Conservation (phyloP, 2,329 filamentous ascomycete genomes). For the Epichloe gansuensis region DNA sequence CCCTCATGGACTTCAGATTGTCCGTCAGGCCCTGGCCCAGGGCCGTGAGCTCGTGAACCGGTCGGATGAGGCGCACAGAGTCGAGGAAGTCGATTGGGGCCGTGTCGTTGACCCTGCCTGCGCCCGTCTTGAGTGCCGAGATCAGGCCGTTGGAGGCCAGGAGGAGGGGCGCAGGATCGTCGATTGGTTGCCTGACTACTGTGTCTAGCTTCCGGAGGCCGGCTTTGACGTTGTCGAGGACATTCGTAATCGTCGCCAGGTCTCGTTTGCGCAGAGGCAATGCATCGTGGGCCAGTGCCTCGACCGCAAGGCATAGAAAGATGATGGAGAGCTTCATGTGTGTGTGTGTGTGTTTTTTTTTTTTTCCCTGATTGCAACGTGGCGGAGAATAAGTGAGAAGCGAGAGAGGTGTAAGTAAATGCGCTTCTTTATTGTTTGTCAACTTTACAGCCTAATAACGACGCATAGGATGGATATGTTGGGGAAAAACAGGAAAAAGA, state of each 20-base stretch:
- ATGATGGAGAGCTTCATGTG: slow-evolving; percentile 10
- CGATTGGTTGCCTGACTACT: neutral
- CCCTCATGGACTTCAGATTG: neutral
- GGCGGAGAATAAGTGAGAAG: neutral
- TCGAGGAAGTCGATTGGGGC: neutral
- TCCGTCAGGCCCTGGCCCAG: neutral
- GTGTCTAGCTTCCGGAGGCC: neutral
- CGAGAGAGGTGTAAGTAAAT: neutral
- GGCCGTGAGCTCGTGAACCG: neutral
- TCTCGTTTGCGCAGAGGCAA: neutral
- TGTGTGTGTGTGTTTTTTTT: too few relatives aligned
- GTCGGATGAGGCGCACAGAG: neutral
- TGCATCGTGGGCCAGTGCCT: neutral
- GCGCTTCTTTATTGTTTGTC: neutral
- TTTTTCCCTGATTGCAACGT: neutral
- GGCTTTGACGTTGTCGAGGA: neutral
- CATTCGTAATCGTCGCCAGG: neutral
- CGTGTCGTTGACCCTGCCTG: neutral
- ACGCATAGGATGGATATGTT: too few relatives aligned
- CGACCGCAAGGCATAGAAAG: neutral
- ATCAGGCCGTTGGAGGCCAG: neutral
- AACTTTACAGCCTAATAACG: too few relatives aligned
- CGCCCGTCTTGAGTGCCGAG: neutral
- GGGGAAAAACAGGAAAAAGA: too few relatives aligned
- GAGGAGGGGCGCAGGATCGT: neutral